Evolutionary conservation across 1,139 yeast genomes (phyloP).

Genomic region (Pichia sorboxylosa): DNA sequence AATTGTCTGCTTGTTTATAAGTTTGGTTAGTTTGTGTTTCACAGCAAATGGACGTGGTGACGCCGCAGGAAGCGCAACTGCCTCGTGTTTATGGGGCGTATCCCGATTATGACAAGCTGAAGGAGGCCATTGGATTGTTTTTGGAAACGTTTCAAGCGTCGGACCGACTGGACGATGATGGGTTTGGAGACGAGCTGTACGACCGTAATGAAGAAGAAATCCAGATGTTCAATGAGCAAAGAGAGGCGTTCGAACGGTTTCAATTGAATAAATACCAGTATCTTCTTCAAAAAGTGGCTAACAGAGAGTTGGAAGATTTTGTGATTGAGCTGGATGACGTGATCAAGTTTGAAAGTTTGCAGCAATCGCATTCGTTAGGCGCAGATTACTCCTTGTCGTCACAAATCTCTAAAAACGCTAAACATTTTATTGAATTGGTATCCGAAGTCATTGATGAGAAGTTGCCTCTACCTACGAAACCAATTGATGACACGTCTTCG

Average conservation of each 20-base stretch:
- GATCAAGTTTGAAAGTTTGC: constrained; percentile 42
- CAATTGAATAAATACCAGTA: constrained; percentile 66
- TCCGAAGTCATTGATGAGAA: constrained; percentile 64
- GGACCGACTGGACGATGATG: constrained; percentile 3
- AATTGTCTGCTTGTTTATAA: too few relatives aligned
- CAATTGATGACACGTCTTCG: constrained; percentile 72
- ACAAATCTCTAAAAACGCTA: constrained; percentile 59
- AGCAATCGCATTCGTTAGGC: constrained; percentile 3
- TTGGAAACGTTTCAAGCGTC: constrained; percentile 25
- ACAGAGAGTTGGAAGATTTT: constrained; percentile 62
- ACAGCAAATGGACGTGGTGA: neutral
- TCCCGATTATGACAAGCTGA: constrained; percentile 44
- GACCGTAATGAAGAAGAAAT: constrained; percentile 24
- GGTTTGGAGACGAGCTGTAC: constrained; percentile 16
- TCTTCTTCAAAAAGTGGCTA: constrained; percentile 69
- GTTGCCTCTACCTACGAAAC: constrained; percentile 73
- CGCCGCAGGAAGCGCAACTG: neutral
- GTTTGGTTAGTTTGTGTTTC: too few relatives aligned
- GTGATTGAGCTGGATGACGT: constrained; percentile 79
- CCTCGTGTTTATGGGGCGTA: constrained; percentile 6
- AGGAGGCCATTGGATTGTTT: constrained; percentile 44
- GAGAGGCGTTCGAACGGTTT: constrained; percentile 18
- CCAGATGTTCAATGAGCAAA: constrained; percentile 11
- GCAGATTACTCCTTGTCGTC: constrained; percentile 31
- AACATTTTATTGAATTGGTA: constrained; percentile 70